Conservation (phyloP, 2,329 filamentous ascomycete species). For the Fusarium lyarnte region DNA sequence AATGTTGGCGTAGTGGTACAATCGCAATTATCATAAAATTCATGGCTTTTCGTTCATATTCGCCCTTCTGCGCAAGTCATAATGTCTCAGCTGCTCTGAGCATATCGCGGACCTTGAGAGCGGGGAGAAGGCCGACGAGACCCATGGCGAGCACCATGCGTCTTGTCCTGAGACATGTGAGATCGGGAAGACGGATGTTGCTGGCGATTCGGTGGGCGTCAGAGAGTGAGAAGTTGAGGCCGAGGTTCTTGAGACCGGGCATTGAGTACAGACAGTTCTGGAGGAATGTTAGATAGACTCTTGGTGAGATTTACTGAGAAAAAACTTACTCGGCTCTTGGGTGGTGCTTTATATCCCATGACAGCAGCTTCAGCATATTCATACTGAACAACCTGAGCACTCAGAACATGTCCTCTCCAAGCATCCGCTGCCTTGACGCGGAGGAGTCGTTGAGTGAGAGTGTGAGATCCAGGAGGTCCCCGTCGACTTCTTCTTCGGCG, state of each 20-base stretch:
- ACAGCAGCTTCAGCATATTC: constrained; percentile 27
- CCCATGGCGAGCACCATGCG: constrained; percentile 46
- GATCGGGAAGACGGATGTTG: constrained; percentile 38
- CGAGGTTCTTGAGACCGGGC: constrained; percentile 25
- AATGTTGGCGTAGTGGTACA: constrained; percentile 14
- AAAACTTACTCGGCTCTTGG: constrained; percentile 32
- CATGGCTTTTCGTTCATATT: neutral
- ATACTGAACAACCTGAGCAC: constrained; percentile 41
- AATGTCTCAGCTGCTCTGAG: constrained; percentile 31
- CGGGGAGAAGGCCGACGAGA: constrained; percentile 43
- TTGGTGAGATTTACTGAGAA: neutral
- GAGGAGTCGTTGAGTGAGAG: constrained; percentile 54
- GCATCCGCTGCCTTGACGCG: constrained; percentile 55
- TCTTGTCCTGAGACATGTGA: constrained; percentile 43
- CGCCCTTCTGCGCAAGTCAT: constrained; percentile 30
- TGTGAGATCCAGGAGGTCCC: constrained; percentile 41
- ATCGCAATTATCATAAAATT: constrained; percentile 33
- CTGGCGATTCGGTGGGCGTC: constrained; percentile 26
- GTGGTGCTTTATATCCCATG: neutral
- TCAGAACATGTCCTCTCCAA: constrained; percentile 50
- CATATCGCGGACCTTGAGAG: constrained; percentile 36
- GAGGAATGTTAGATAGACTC: neutral
- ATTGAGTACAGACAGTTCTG: constrained; percentile 36
- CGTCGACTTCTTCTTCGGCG: constrained; percentile 34
- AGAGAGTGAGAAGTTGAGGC: constrained; percentile 35